Conservation (phyloP, 305 asterid species). For the Fraxinus dipetala region DNA sequence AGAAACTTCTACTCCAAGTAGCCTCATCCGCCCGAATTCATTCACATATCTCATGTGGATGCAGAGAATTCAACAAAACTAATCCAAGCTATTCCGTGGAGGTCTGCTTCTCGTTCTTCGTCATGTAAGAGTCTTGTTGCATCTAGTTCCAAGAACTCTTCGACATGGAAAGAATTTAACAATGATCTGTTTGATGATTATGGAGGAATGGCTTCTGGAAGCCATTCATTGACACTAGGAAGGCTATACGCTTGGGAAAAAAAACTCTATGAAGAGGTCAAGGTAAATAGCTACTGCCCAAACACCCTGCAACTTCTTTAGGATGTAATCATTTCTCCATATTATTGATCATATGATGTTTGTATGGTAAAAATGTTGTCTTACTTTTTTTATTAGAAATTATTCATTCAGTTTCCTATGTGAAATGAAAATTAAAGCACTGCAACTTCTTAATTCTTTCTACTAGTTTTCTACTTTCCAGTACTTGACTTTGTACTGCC, state of each 20-base stretch:
- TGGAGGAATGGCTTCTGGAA: background rate
- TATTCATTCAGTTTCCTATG: background rate
- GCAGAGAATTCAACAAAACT: conserved; percentile 84
- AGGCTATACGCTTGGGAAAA: conserved; percentile 90
- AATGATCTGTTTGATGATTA: background rate
- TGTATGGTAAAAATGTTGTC: background rate
- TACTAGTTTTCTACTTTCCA: conserved; percentile 1
- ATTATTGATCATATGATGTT: background rate
- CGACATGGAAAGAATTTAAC: conserved; percentile 63
- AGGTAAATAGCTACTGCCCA: conserved; percentile 39
- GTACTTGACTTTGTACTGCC: background rate
- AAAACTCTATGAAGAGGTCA: conserved; percentile 81
- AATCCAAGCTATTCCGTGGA: conserved; percentile 63
- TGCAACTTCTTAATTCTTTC: background rate
- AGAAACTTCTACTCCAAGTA: background rate
- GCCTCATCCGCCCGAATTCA: background rate
- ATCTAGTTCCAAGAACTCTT: conserved; percentile 60
- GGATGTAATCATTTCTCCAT: background rate
- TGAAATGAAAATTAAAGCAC: background rate
- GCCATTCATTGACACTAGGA: conserved; percentile 29
- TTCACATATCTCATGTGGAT: conserved; percentile 18
- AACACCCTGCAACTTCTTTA: background rate
- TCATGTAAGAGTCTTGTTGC: conserved; percentile 66
- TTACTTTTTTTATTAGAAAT: background rate
- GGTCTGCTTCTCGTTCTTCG: conserved; percentile 58